Evolutionary conservation across 225 moss, liverwort and hornwort genomes (phyloP).

Genomic region (Rhytidiadelphus loreus): DNA sequence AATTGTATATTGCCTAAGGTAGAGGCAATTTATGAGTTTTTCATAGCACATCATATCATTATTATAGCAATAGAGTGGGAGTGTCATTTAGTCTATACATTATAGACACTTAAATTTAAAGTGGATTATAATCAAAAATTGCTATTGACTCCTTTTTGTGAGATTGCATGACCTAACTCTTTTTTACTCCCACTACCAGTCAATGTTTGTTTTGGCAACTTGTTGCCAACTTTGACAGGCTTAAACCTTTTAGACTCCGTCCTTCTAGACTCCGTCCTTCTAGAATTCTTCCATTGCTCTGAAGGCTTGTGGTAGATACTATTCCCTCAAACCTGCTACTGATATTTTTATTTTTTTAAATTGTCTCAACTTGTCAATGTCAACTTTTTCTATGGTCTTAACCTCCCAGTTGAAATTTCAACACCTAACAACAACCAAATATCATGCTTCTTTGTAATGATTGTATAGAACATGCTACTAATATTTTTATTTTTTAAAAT

Average conservation of each 20-base stretch:
- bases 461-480: no score
- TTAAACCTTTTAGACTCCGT: neutral
- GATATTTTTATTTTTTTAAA: no score
- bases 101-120: neutral
- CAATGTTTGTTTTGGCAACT: neutral
- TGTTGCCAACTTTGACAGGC: fast-evolving
- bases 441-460: no score
- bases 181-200: neutral
- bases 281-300: neutral
- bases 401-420: no score
- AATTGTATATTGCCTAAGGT: no score
- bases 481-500: no score
- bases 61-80: neutral
- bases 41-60: neutral
- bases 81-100: neutral
- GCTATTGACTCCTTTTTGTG: neutral
- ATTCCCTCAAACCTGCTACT: no score
- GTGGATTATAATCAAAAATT: neutral
- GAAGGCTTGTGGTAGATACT: no score
- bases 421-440: no score
- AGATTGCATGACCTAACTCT: neutral
- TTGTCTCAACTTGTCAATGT: no score
- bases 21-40: neutral
- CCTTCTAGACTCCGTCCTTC: fast-evolving
- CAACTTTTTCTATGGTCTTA: no score